These are phyloP conservation scores for Hibiscus mutabilis DNA, from an alignment of 345 rosid species.

Conservation along the genomic window DNA sequence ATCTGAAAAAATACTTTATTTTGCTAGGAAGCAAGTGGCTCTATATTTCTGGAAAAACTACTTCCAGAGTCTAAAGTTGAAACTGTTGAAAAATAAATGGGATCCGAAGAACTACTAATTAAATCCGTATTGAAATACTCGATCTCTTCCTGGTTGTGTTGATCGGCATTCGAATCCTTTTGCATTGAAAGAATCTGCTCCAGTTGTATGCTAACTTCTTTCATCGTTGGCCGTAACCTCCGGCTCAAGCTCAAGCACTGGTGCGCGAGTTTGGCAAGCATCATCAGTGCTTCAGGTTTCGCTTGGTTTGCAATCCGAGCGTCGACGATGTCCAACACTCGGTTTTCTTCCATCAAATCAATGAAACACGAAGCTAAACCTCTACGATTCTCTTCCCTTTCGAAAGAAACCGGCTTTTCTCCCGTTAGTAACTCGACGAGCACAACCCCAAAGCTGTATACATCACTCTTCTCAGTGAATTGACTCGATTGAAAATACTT, in stretches of 20 bases:
- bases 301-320: background rate
- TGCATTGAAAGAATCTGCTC: background rate
- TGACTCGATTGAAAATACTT: background rate
- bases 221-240: background rate
- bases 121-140: too few relatives aligned
- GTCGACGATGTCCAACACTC: background rate
- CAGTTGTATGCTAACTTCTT: background rate
- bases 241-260: background rate
- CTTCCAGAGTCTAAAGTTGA: background rate
- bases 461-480: background rate
- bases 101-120: background rate
- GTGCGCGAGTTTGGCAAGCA: background rate
- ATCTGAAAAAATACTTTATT: too few relatives aligned
- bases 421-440: background rate
- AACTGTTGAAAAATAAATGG: background rate
- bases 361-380: background rate
- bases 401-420: background rate
- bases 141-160: background rate
- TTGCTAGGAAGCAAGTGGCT: background rate
- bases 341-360: background rate
- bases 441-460: background rate
- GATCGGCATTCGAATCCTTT: background rate
- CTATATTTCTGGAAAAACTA: background rate
- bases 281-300: background rate
- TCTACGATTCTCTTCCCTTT: background rate